Conservation (phyloP, 192 early-diverging fungal genomes). For the Mortierella antarctica region DNA sequence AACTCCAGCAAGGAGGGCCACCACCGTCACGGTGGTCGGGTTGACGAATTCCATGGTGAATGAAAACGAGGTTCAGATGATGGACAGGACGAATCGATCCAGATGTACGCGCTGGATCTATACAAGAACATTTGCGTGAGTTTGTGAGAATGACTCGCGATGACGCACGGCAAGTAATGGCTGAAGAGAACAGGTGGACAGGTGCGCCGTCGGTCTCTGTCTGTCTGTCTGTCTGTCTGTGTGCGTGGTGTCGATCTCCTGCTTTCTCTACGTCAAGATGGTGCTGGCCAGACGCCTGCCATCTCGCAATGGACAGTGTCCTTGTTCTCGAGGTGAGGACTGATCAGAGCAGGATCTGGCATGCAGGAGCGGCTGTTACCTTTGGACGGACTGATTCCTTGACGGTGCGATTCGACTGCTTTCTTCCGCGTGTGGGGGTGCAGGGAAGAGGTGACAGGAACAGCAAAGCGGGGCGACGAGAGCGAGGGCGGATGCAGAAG, state of each 20-base stretch:
- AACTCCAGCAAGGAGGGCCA: constrained; percentile 7
- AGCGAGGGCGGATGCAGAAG: not conserved
- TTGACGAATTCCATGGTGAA: constrained; percentile 40
- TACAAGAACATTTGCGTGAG: not conserved
- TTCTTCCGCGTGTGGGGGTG: not conserved
- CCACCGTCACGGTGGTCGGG: constrained; percentile 15
- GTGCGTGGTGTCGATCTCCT: not conserved
- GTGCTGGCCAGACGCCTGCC: no score
- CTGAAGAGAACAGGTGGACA: no score
- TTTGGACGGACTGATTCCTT: not conserved
- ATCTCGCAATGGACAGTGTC: no score
- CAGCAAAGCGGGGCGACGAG: not conserved
- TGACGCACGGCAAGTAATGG: no score
- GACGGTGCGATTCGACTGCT: not conserved
- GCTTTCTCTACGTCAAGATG: no score
- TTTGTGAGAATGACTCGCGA: no score
- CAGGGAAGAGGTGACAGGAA: not conserved
- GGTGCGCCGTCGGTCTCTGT: no score
- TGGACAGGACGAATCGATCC: not conserved
- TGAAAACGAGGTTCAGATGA: not conserved
- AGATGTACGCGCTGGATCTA: not conserved
- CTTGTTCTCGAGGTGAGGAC: no score
- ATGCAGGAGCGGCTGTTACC: not conserved
- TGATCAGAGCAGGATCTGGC: no score
- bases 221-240: not conserved